phyloP scores from a whole-genome alignment of 2,329 filamentous ascomycete species.

The Colletotrichum sp. region DNA sequence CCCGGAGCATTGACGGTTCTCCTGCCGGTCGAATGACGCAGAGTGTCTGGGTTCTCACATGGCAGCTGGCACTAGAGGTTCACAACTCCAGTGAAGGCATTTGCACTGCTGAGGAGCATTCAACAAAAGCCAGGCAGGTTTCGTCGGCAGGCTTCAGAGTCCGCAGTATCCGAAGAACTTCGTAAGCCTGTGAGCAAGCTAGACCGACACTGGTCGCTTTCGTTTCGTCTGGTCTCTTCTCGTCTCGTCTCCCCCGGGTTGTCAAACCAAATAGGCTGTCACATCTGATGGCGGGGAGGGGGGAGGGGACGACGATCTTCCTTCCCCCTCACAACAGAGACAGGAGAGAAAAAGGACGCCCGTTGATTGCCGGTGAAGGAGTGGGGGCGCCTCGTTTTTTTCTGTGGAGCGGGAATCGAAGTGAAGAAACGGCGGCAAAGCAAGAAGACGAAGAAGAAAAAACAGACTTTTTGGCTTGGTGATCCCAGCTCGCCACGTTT shows the following conservation, averaged over 20 bases:
- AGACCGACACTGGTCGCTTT: not conserved
- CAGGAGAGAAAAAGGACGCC: not conserved
- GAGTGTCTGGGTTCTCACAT: not conserved
- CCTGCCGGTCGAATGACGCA: not conserved
- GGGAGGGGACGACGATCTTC: not conserved
- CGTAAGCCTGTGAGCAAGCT: not conserved
- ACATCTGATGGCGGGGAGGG: not conserved
- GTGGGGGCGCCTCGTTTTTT: not conserved
- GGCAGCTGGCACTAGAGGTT: not conserved
- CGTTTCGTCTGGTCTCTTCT: constrained; percentile 11
- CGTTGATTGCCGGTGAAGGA: not conserved
- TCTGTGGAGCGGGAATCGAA: not conserved
- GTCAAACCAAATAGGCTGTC: not conserved
- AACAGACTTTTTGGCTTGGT: not conserved
- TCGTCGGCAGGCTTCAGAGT: not conserved
- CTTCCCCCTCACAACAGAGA: not conserved
- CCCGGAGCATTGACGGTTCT: not conserved
- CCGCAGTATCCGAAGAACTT: not conserved
- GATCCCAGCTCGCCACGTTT: constrained; percentile 19
- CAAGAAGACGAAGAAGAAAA: not conserved
- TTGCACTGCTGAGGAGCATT: not conserved
- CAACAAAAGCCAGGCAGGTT: not conserved
- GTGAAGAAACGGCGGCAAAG: not conserved
- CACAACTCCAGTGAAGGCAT: not conserved
- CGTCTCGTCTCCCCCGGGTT: not conserved